Evolutionary conservation across 257 asterid species (phyloP), one percentile per base, ranked within the genome.

Genomic region (Sherardia arvensis): DNA sequence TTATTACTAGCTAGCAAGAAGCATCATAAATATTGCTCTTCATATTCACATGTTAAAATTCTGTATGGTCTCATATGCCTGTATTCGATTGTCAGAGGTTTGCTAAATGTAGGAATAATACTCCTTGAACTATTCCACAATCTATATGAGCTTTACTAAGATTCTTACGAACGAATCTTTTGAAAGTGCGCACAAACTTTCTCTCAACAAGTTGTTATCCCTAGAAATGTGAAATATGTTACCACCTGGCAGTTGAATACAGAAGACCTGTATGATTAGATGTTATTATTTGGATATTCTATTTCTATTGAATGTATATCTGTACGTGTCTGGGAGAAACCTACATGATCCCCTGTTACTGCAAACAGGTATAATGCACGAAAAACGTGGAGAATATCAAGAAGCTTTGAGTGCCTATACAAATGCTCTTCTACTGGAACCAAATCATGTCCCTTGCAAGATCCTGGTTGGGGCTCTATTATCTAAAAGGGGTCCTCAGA

Each of bases 401-500:
- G 83, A 87, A 66, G 95, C 97, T 36, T 68, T 90, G 79, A 73
- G 90, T 53, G 75, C 92, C 30, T 90, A 81, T 32, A 64, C 79
- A 51, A 87, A 83, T 56, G 88, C 94, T 66, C 88, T 87, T 67
- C 59, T 93, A 61, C 61, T 90, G 81, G 99, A 93, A 53, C 95
- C 96, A 6, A 80, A 70, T 45, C 74, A 82, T 51, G 99, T 84
- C 48, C 95, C 95, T 48, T 77, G 88, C 88, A 93, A 87, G 85
- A 83, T 93, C 59, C 70, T 81, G 68, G 68, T 90, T 4, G 90
- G 97, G 30, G 53, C 87, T 1, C 61, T 83, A 68, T 38, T 90
- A 78, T 66, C 75, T 51, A 81, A 79, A 56, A 80, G 78, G 85
- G 95, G 88, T 51, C 38, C 81, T 14, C 76, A 76, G 64, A 87